A percentile compares a stretch with the other conserved stretches of the same genome.
Evolutionary conservation across 805 yeast species (phyloP).

Genomic region (Zygosaccharomyces pseudorouxii): DNA sequence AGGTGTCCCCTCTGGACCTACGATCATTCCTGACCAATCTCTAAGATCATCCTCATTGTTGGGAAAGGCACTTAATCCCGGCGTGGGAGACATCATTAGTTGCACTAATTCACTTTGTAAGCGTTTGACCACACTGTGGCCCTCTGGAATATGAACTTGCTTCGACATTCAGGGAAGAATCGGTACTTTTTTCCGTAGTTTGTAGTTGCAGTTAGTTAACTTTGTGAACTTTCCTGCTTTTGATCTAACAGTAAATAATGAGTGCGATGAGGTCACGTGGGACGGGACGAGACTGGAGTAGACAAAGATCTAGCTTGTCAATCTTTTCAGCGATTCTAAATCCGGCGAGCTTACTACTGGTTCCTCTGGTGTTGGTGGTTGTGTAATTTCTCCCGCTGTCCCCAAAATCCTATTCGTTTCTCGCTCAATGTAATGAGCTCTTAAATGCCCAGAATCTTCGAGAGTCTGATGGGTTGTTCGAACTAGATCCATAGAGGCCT

Average conservation of each 20-base stretch:
- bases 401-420: constrained; percentile 9
- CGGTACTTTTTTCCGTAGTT: neutral
- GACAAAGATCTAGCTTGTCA: neutral
- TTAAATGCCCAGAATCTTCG: neutral
- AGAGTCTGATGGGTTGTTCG: neutral
- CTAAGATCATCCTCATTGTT: constrained; percentile 48
- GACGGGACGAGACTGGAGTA: neutral
- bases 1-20: constrained; percentile 54
- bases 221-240: constrained; percentile 1
- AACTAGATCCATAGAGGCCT: constrained; percentile 21
- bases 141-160: constrained; percentile 29
- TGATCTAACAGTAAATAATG: neutral
- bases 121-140: constrained; percentile 47
- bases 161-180: neutral
- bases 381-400: neutral
- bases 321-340: neutral
- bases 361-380: neutral
- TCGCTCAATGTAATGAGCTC: constrained; percentile 10
- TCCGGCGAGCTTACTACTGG: neutral
- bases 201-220: neutral
- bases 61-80: constrained; percentile 54
- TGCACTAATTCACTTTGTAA: constrained; percentile 50
- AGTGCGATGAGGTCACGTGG: constrained; percentile 1
- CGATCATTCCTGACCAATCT: constrained; percentile 54
- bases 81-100: constrained; percentile 45